phyloP scores from a whole-genome alignment of 306 rosid genomes.

The Lupinus albus region DNA sequence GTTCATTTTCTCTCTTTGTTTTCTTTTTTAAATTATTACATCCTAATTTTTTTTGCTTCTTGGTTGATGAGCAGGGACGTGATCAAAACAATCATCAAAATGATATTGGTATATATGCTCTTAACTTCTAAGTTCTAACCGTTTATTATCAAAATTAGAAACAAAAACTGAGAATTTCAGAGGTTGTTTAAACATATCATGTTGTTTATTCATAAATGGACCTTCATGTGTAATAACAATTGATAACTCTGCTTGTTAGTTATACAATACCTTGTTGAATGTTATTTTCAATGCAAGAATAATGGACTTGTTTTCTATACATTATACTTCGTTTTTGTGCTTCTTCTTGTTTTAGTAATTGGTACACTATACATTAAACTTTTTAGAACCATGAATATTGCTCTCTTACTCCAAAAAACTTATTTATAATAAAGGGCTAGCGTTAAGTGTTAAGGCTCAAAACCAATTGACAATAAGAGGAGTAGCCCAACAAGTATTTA shows the following conservation, averaged over 20 bases:
- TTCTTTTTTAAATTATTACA: too few relatives aligned
- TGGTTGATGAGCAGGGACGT: conserved; percentile 29
- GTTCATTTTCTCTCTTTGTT: neutral
- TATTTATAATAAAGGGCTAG: neutral
- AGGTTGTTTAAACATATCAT: neutral
- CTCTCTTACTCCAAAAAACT: neutral
- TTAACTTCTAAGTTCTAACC: neutral
- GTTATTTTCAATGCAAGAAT: neutral
- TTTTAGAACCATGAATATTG: neutral
- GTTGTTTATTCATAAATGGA: neutral
- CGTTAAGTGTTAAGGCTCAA: too few relatives aligned
- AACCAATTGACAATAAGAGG: too few relatives aligned
- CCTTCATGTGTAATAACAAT: neutral
- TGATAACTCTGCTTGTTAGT: neutral
- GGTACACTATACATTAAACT: neutral
- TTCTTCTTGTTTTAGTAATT: too few relatives aligned
- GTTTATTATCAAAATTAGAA: neutral
- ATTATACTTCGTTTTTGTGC: too few relatives aligned
- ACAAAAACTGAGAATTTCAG: conserved; percentile 13
- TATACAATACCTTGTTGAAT: neutral
- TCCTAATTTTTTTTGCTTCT: neutral
- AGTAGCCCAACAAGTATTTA: too few relatives aligned
- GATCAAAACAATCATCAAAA: conserved; percentile 39
- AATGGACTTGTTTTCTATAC: neutral
- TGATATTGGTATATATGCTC: conserved; percentile 37